Evolutionary conservation across 2,329 filamentous ascomycete genomes (phyloP).

Genomic region (Xylaria sp.): DNA sequence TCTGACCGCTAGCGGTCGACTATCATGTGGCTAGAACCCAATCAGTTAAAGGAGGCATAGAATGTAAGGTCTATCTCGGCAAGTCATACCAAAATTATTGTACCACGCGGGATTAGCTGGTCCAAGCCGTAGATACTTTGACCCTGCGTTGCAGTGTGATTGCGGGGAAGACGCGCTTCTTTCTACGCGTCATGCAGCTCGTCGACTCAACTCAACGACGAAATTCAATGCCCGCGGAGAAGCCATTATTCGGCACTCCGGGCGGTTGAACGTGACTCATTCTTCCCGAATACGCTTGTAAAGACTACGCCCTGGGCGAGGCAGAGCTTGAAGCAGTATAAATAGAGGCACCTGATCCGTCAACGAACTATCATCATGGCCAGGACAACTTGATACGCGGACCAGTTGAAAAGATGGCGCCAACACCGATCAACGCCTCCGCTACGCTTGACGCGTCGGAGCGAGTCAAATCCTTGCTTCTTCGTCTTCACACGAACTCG

Average conservation of each 20-base stretch:
- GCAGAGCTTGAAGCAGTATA: neutral
- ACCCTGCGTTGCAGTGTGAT: neutral
- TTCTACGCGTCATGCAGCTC: neutral
- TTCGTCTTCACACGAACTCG: constrained; percentile 27
- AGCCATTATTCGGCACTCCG: neutral
- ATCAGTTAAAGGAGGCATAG: neutral
- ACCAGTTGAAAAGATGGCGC: constrained; percentile 21
- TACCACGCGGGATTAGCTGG: neutral
- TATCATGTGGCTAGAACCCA: neutral
- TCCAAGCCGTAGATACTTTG: neutral
- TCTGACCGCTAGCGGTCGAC: neutral
- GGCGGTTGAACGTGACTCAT: neutral
- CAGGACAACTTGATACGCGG: neutral
- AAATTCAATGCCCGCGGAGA: neutral
- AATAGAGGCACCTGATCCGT: neutral
- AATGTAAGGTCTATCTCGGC: neutral
- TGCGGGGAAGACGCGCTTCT: neutral
- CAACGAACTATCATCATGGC: neutral
- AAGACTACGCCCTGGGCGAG: neutral
- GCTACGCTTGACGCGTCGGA: constrained; percentile 31
- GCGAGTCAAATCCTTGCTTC: constrained; percentile 29
- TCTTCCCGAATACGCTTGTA: neutral
- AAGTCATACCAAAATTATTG: neutral
- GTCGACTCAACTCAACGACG: neutral
- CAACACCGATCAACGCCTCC: constrained; percentile 17